These are phyloP conservation scores for Aspergillus nanangensis DNA, from an alignment of 495 filamentous ascomycete genomes.

Conservation along the genomic window DNA sequence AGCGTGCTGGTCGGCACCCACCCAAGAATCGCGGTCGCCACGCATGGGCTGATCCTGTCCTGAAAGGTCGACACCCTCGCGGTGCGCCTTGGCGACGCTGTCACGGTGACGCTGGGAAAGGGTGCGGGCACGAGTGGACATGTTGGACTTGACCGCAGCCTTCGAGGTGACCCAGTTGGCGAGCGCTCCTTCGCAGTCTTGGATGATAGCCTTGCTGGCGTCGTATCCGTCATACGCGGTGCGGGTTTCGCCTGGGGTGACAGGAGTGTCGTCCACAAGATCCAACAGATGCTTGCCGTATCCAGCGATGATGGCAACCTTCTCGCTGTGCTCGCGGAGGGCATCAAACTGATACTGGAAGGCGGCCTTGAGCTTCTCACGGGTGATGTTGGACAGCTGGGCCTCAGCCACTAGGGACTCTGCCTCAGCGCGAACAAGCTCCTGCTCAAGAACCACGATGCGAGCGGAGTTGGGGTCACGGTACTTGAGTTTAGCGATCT, in stretches of 20 bases:
- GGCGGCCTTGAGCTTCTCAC: slow-evolving; percentile 97
- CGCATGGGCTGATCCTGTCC: slow-evolving; percentile 79
- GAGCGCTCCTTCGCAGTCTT: slow-evolving; percentile 95
- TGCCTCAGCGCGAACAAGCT: slow-evolving; percentile 96
- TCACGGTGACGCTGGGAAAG: slow-evolving; percentile 79
- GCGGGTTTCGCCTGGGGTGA: slow-evolving; percentile 95
- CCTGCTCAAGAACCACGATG: slow-evolving; percentile 96
- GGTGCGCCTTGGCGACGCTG: slow-evolving; percentile 52
- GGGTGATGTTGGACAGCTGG: slow-evolving; percentile 97
- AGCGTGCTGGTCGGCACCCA: slow-evolving; percentile 73
- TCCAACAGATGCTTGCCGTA: slow-evolving; percentile 96
- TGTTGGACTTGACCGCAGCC: slow-evolving; percentile 77
- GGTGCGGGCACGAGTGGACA: slow-evolving; percentile 79
- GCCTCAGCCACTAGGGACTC: slow-evolving; percentile 97
- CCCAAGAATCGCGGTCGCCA: slow-evolving; percentile 81
- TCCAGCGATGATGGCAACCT: slow-evolving; percentile 94
- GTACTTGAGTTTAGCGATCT: slow-evolving; percentile 98
- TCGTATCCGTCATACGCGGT: slow-evolving; percentile 97
- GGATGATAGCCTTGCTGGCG: slow-evolving; percentile 97
- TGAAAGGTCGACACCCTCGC: slow-evolving; percentile 71
- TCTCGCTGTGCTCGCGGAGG: slow-evolving; percentile 95
- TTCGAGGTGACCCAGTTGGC: slow-evolving; percentile 94
- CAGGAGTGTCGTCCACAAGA: slow-evolving; percentile 91
- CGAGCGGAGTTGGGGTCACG: slow-evolving; percentile 97
- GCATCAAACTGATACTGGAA: slow-evolving; percentile 99